Base-by-base conservation (phyloP, 306 rosid species). In the Vigna trinervia region DNA sequence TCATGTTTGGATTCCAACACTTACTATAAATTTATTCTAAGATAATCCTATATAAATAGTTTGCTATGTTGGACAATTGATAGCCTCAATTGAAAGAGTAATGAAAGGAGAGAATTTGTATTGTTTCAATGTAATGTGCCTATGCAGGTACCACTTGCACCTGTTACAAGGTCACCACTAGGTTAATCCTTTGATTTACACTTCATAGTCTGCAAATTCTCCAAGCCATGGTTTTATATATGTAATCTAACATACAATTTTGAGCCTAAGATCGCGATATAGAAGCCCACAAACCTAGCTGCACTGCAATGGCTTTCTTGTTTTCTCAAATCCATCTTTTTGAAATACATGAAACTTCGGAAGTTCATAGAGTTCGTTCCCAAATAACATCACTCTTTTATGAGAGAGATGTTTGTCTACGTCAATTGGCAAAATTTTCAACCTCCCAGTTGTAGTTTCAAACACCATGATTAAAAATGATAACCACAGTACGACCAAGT, bases 211-310 rank as follows among this genome's bases (percentile, higher is more conserved):
- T 41, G 45, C 5, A 8, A 58, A 23, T 58, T 26, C 9, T 58
- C 17, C 64, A 9, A 41, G 26, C 17, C 32, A 39, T 65, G 20
- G 23, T 26, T 68, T 12, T 46, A 48, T 6, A 22, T 17, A 22
- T 17, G 3, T 57, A 41, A 6, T 5, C 8, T 51, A 30, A 70
- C 61, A 48, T 48, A n/a, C 63, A 34, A 17, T 22, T 34, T 71
- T 46, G 15, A 68, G 34, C 76, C 17, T 62, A 62, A 62, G 13
- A 36, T 8, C 12, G 0, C 20, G 20, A 60, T 13, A 62, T 22
- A 48, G 26, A 52, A 71, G 19, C 34, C 38, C 59, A 26, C 34
- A 8, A 36, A 71, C 50, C 76, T 70, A 70, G 50, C 59, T 69
- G 59, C 20, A 28, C 14, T 3, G 26, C 59, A 50, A 26, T 70